These are phyloP conservation scores for Lumnitzera littorea DNA, from an alignment of 345 rosid genomes.

Conservation along the genomic window DNA sequence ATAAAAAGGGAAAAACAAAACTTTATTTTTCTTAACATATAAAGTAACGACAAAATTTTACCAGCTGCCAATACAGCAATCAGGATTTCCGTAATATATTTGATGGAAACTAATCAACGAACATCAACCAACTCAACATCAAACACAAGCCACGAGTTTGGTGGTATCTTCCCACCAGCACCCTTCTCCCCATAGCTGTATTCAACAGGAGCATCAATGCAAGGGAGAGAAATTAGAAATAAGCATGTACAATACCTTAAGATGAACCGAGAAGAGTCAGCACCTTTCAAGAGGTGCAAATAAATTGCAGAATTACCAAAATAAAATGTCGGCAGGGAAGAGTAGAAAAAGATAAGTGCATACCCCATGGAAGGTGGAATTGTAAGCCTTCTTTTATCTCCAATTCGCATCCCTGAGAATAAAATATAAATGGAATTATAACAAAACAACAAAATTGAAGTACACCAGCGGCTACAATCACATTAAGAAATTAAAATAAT, in stretches of 20 bases:
- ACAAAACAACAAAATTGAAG: no score
- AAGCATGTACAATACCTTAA: neutral
- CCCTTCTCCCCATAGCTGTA: constrained; percentile 45
- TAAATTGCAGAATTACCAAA: neutral
- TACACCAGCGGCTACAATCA: no score
- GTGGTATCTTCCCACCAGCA: constrained; percentile 47
- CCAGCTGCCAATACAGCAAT: neutral
- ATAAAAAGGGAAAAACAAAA: no score
- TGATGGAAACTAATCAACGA: constrained; percentile 16
- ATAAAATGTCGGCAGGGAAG: neutral
- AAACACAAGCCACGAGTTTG: constrained; percentile 61
- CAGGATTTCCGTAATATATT: neutral
- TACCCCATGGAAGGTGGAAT: constrained; percentile 86
- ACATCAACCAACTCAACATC: constrained; percentile 64
- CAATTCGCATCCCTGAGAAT: constrained; percentile 72
- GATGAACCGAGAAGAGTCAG: neutral
- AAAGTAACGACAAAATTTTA: no score
- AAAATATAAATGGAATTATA: neutral
- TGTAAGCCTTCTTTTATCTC: constrained; percentile 69
- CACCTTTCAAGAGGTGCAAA: neutral
- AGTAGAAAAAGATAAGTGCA: constrained; percentile 5
- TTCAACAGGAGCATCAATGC: neutral
- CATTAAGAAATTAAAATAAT: neutral
- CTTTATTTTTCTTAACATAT: no score
- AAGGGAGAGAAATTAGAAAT: neutral